Conservation (phyloP, 148 eudicot genomes). For the Talinum fruticosum region DNA sequence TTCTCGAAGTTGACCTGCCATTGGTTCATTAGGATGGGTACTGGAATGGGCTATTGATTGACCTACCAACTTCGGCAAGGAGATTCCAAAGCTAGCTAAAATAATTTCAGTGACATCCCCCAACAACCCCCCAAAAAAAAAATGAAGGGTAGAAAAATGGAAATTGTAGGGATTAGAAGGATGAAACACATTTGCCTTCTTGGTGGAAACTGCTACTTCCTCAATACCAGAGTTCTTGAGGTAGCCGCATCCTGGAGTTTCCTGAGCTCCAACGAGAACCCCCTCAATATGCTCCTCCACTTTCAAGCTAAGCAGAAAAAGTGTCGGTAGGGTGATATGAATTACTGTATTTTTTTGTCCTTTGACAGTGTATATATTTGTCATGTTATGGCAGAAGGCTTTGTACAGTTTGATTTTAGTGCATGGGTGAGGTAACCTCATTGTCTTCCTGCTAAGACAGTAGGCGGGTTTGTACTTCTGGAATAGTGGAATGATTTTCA, state of each 20-base stretch:
- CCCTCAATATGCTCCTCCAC: no score
- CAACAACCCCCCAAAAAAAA: background rate
- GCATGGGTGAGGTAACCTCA: no score
- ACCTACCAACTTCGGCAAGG: conserved; percentile 7
- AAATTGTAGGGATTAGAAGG: conserved; percentile 13
- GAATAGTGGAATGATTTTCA: no score
- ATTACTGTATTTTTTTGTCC: no score
- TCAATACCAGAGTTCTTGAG: conserved; percentile 6
- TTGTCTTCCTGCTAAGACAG: no score
- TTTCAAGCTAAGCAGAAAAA: no score
- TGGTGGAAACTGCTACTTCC: background rate
- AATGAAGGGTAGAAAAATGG: background rate
- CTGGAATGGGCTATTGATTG: background rate
- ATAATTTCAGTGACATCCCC: no score
- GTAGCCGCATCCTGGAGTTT: conserved; percentile 1
- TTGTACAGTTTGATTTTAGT: no score
- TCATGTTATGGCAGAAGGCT: no score
- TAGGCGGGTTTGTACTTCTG: no score
- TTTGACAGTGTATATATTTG: no score
- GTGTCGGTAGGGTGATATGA: no score
- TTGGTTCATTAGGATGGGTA: conserved; percentile 18
- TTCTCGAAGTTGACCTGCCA: background rate
- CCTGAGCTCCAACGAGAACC: background rate
- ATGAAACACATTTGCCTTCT: background rate
- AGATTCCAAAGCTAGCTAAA: conserved; percentile 2